phyloP scores from a whole-genome alignment of 75 land plant genomes.

The Selaginella moellendorffii region DNA sequence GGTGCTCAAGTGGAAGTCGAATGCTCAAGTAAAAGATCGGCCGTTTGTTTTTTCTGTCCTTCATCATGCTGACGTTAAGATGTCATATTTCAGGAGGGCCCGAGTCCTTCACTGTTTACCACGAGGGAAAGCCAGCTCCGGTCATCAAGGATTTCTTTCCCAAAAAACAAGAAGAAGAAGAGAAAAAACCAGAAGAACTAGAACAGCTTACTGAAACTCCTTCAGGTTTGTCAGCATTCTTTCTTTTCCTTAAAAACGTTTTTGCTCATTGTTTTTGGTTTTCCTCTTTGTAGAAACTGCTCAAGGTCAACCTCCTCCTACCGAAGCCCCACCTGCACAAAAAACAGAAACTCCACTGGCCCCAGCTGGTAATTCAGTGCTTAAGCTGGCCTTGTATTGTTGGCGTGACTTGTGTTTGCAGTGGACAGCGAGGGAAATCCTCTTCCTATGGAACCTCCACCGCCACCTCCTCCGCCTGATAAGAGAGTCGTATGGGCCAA shows the following conservation, averaged over 20 bases:
- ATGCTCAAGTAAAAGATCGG: constrained; percentile 2
- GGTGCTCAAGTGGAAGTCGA: constrained; percentile 15
- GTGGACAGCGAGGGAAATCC: constrained; percentile 1
- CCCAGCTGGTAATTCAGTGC: neutral
- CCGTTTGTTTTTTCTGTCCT: neutral
- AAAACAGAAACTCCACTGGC: no score
- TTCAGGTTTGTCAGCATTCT: no score
- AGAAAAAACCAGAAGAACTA: neutral
- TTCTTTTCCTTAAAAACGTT: no score
- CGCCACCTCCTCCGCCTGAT: neutral
- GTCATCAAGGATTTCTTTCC: neutral
- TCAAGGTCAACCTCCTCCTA: neutral
- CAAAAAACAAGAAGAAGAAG: no score
- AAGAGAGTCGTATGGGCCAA: neutral
- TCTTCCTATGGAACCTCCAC: neutral
- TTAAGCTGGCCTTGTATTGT: neutral
- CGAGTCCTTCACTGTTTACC: neutral
- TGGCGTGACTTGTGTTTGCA: neutral
- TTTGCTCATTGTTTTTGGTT: no score
- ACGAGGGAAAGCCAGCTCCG: constrained; percentile 9
- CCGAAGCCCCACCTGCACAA: neutral
- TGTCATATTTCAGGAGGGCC: neutral
- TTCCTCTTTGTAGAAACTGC: neutral
- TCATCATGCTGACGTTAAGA: neutral
- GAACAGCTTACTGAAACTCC: no score